These are phyloP conservation scores for Cladochytrium replicatum DNA, from an alignment of 192 early-diverging fungal genomes.

Conservation along the genomic window DNA sequence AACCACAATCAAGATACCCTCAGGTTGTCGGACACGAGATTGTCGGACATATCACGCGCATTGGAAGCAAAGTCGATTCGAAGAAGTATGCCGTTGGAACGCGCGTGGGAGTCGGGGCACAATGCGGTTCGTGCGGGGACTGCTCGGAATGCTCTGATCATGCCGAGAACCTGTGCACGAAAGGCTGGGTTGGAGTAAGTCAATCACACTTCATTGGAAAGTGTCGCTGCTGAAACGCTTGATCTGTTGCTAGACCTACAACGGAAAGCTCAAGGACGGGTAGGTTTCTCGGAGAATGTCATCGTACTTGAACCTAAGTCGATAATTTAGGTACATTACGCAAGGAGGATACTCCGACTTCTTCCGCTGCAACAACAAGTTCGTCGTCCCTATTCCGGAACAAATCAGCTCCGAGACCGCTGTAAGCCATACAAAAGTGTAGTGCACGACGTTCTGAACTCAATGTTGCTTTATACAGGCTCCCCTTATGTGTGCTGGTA, in stretches of 20 bases:
- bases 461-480: too few relatives aligned
- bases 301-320: too few relatives aligned
- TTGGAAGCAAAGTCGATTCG: constrained; percentile 13
- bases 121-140: constrained; percentile 14
- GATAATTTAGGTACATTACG: too few relatives aligned
- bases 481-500: constrained; percentile 63
- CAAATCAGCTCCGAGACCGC: constrained; percentile 44
- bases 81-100: constrained; percentile 13
- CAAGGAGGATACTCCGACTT: constrained; percentile 15
- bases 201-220: background rate
- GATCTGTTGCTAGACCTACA: constrained; percentile 15
- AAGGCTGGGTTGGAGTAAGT: background rate
- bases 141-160: constrained; percentile 13
- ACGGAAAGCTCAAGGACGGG: constrained; percentile 1
- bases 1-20: too few relatives aligned
- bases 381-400: constrained; percentile 53
- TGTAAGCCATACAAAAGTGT: too few relatives aligned
- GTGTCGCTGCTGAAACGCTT: background rate
- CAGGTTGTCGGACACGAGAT: constrained; percentile 29
- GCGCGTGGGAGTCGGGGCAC: constrained; percentile 29
- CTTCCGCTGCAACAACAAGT: background rate
- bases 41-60: constrained; percentile 12
- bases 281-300: too few relatives aligned
- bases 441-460: too few relatives aligned
- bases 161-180: constrained; percentile 15